Evolutionary conservation across 768 basidiomycete species (phyloP), one percentile per base, ranked within the genome.

Genomic region (Termitomyces sp.): DNA sequence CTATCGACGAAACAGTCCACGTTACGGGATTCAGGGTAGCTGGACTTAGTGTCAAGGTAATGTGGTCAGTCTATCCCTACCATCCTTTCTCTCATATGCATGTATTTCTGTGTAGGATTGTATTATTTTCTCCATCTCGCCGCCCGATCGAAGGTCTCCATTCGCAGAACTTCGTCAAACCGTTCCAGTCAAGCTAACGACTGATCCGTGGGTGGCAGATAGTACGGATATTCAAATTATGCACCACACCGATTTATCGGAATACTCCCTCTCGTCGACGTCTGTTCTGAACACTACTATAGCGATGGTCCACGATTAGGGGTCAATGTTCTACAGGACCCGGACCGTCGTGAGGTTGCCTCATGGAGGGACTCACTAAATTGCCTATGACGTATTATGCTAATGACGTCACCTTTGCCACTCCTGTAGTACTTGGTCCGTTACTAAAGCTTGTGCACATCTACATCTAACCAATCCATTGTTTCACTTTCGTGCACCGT

Each of bases 1-100:
- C 65, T n/a, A 78, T 88, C 32, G 73, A 74, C 51, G 71, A 77
- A 4, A 68, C 73, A 8, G 72, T 86, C 56, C 82, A 78, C 56
- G 75, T 86, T 12, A 74, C 81, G n/a, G 87, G 86, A 0, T 91
- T 92, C 71, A 84, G 72, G 67, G 85, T 86, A 4, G 81, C 83
- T 25, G 89, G 87, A 9, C 76, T 92, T 37, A 79, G 76, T 9
- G 82, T 90, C 47, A 83, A 84, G 77, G 89, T 88, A 69, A 54
- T 43, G 76, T 52, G 20, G 20, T 25, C 10, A 32, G 14, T 42
- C n/a, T 32, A 40, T 25, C 40, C 17, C 52, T 46, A 25, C 46
- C 2, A 32, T 65, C 9, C 29, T 31, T 47, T 48, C 31, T 14
- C 14, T 45, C 31, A 59, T 5, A 15, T 43, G 20, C 20, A 58